Percentiles rank a stretch among this genome's conserved stretches.
Evolutionary conservation across 352 stramenopile genomes (phyloP).

Genomic region (Hyaloperonospora brassicae): DNA sequence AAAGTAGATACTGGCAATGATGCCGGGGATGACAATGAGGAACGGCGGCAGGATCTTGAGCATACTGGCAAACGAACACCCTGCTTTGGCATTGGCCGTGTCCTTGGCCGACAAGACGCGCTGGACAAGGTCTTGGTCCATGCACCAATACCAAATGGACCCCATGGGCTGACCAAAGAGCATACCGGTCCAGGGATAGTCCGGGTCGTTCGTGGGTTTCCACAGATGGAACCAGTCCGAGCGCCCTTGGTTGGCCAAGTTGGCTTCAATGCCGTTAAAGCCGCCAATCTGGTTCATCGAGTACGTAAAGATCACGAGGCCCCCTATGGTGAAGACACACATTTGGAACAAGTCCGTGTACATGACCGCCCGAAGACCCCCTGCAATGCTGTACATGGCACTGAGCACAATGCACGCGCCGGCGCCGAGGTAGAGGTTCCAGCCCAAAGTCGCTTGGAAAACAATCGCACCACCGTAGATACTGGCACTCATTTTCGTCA

Average conservation of each 20-base stretch:
- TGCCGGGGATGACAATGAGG: constrained; percentile 58
- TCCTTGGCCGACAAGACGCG: constrained; percentile 63
- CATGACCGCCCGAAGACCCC: constrained; percentile 55
- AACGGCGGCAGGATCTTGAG: constrained; percentile 63
- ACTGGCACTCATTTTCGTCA: constrained; percentile 60
- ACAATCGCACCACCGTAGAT: constrained; percentile 62
- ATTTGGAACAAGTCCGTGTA: constrained; percentile 70
- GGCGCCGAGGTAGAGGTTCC: constrained; percentile 48
- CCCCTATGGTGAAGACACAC: constrained; percentile 51
- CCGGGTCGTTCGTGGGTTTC: constrained; percentile 38
- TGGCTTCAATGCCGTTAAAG: constrained; percentile 41
- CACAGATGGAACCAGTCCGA: constrained; percentile 47
- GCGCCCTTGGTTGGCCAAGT: constrained; percentile 35
- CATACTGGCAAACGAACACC: constrained; percentile 44
- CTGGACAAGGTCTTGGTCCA: constrained; percentile 65
- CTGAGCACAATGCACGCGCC: constrained; percentile 45
- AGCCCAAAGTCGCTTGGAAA: constrained; percentile 49
- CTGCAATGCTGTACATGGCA: constrained; percentile 50
- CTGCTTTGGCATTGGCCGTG: constrained; percentile 48
- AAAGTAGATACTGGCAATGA: constrained; percentile 53
- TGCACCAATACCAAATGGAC: constrained; percentile 69
- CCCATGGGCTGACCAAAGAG: constrained; percentile 53
- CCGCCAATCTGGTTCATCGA: constrained; percentile 51
- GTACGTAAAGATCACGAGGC: constrained; percentile 46
- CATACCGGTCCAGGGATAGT: constrained; percentile 70